These are phyloP conservation scores for Rhodotorula graminis DNA, from an alignment of 768 basidiomycete species.

Conservation along the genomic window DNA sequence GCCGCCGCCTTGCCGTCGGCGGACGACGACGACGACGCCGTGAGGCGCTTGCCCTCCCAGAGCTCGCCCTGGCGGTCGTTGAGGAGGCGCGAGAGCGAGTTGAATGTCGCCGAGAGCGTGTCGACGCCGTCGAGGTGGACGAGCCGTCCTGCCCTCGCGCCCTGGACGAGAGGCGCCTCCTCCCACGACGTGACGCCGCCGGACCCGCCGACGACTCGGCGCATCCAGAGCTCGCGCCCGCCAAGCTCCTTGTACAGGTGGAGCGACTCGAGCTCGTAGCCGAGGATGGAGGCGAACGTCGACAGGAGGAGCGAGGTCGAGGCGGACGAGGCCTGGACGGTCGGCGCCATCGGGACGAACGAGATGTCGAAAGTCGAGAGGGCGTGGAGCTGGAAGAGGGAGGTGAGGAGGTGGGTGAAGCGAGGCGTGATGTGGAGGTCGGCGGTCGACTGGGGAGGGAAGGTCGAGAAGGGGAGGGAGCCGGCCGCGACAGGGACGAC, in stretches of 20 bases:
- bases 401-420: constrained; percentile 28
- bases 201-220: constrained; percentile 12
- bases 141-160: constrained; percentile 18
- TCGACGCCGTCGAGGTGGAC: constrained; percentile 32
- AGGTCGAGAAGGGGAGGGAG: constrained; percentile 2
- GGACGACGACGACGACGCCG: background rate
- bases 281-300: constrained; percentile 19
- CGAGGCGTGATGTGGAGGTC: constrained; percentile 22
- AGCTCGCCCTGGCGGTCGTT: constrained; percentile 28
- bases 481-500: constrained; percentile 8
- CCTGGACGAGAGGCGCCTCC: constrained; percentile 3
- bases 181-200: constrained; percentile 28
- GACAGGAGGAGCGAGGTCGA: constrained; percentile 27
- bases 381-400: constrained; percentile 28
- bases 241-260: constrained; percentile 36
- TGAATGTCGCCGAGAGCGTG: constrained; percentile 26
- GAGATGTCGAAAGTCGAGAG: constrained; percentile 24
- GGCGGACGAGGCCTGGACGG: constrained; percentile 7
- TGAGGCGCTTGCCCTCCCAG: constrained; percentile 27
- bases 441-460: background rate
- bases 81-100: constrained; percentile 15
- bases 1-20: no score
- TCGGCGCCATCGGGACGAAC: constrained; percentile 13
- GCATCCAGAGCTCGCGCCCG: constrained; percentile 34
- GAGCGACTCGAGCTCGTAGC: constrained; percentile 21